phyloP scores from a whole-genome alignment of 2,329 filamentous ascomycete species.

The Exophiala sp. region DNA sequence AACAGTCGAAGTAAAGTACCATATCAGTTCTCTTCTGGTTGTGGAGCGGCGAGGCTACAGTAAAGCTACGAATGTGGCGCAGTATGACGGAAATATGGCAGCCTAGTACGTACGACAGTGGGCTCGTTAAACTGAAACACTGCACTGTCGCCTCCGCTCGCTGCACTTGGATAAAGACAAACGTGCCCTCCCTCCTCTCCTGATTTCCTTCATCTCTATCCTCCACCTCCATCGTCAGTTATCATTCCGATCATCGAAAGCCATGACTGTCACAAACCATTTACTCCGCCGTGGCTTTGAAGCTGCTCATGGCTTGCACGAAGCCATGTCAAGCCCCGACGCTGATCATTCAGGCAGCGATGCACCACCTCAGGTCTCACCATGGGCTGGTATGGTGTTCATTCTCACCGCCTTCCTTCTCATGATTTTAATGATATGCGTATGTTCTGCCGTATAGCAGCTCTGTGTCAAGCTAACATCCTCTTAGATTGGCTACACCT shows the following conservation, averaged over 20 bases:
- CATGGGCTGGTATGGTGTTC: conserved; percentile 31
- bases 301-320: conserved; percentile 27
- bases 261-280: conserved; percentile 19
- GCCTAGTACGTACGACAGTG: too few species aligned
- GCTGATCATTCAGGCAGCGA: conserved; percentile 24
- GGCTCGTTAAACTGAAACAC: not conserved
- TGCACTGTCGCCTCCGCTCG: too few species aligned
- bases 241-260: too few species aligned
- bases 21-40: too few species aligned
- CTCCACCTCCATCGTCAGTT: not conserved
- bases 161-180: conserved; percentile 3
- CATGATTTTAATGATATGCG: conserved; percentile 28
- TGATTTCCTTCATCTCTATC: not conserved
- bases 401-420: conserved; percentile 30
- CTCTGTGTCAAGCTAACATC: conserved; percentile 1
- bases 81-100: not conserved
- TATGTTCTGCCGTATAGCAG: conserved; percentile 25
- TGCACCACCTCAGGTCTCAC: conserved; percentile 25
- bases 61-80: not conserved
- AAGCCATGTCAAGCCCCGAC: conserved; percentile 26
- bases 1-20: too few species aligned
- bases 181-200: not conserved
- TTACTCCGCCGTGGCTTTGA: conserved; percentile 37
- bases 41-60: not conserved
- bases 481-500: conserved; percentile 47